Evolutionary conservation across 371 early-diverging fungal genomes (phyloP).

Genomic region (Mucor mucedo): DNA sequence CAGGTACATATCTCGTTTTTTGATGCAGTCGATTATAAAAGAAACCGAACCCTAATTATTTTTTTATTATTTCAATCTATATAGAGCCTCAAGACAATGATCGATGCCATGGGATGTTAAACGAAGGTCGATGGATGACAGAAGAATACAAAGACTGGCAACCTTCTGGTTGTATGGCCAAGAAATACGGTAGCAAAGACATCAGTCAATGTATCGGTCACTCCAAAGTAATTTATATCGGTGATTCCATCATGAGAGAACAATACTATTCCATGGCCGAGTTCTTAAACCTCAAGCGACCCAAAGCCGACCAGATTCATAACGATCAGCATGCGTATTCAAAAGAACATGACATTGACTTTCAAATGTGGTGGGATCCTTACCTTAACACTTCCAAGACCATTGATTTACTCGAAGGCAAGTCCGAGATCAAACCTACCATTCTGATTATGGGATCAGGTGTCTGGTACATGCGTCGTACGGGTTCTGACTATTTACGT

Average conservation of each 20-base stretch:
- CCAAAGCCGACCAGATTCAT: constrained; percentile 31
- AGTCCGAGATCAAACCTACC: constrained; percentile 38
- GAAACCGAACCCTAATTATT: not conserved
- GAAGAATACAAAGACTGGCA: constrained; percentile 56
- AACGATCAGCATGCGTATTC: constrained; percentile 48
- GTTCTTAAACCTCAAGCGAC: constrained; percentile 47
- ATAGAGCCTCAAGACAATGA: constrained; percentile 48
- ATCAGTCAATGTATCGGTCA: constrained; percentile 52
- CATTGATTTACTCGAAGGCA: constrained; percentile 26
- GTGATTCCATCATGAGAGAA: constrained; percentile 72
- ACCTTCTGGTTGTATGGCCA: constrained; percentile 66
- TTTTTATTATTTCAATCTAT: no score
- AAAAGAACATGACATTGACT: constrained; percentile 29
- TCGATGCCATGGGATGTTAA: constrained; percentile 52
- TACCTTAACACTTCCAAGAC: constrained; percentile 60
- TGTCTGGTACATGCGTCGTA: constrained; percentile 60
- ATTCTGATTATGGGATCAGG: constrained; percentile 64
- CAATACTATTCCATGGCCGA: constrained; percentile 52
- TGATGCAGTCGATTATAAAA: not conserved
- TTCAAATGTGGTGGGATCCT: constrained; percentile 74
- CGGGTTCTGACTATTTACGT: constrained; percentile 35
- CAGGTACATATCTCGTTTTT: not conserved
- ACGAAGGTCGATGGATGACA: constrained; percentile 59
- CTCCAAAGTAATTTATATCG: constrained; percentile 62
- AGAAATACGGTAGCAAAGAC: constrained; percentile 52